Evolutionary conservation across 768 basidiomycete genomes (phyloP).

Genomic region (Kwoniella mangroviensis): DNA sequence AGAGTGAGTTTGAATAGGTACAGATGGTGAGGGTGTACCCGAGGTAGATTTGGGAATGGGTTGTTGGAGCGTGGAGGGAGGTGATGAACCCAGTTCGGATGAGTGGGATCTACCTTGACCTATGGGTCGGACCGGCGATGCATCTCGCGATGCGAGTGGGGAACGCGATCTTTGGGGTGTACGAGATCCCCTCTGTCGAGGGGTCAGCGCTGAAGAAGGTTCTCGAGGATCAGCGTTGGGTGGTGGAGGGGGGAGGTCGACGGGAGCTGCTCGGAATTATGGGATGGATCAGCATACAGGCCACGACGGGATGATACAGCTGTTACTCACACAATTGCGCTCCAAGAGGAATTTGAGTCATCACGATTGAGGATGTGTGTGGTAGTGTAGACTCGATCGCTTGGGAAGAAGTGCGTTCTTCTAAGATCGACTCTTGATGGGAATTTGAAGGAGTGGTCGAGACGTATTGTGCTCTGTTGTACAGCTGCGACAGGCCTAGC

Average conservation of each 20-base stretch:
- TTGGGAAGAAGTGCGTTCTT: not conserved
- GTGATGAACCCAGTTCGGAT: slow-evolving; percentile 11
- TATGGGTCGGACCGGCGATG: slow-evolving; percentile 13
- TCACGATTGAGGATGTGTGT: slow-evolving; percentile 6
- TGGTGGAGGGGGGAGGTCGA: slow-evolving; percentile 50
- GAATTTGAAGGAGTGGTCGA: not conserved
- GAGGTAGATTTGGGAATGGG: slow-evolving; percentile 13
- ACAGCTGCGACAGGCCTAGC: not conserved
- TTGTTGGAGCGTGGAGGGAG: slow-evolving; percentile 14
- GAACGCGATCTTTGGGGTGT: slow-evolving; percentile 42
- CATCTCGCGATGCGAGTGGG: slow-evolving; percentile 21
- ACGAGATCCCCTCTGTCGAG: slow-evolving; percentile 28
- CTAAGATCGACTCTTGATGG: not conserved
- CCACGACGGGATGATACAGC: not conserved
- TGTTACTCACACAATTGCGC: slow-evolving; percentile 43
- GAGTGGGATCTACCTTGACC: slow-evolving; percentile 13
- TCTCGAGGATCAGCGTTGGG: slow-evolving; percentile 51
- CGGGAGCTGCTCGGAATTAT: slow-evolving; percentile 32
- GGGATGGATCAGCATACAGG: slow-evolving; percentile 1
- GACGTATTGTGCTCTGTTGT: not conserved
- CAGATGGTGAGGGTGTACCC: slow-evolving; percentile 54
- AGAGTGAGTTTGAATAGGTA: slow-evolving; percentile 20
- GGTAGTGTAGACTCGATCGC: not conserved
- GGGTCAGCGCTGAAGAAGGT: slow-evolving; percentile 38
- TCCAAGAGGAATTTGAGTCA: slow-evolving; percentile 42